Conservation (phyloP, 1,139 yeast species). For the Eremothecium gossypii region DNA sequence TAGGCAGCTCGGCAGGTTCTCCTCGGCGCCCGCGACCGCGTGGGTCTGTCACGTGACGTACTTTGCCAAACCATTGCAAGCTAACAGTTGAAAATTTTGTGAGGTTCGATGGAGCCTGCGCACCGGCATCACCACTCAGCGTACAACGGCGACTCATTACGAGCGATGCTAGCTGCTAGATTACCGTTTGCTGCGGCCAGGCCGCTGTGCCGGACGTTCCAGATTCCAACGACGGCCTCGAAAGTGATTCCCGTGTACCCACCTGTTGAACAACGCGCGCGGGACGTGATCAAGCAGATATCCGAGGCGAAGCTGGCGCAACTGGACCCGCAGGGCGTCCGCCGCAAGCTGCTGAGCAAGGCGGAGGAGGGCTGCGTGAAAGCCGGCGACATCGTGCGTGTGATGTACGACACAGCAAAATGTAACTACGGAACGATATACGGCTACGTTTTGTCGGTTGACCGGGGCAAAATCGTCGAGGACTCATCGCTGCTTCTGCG, state of each 20-base stretch:
- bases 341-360: constrained; percentile 51
- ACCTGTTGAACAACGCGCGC: constrained; percentile 19
- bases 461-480: constrained; percentile 41
- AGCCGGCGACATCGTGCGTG: constrained; percentile 76
- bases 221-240: constrained; percentile 15
- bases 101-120: too few relatives aligned
- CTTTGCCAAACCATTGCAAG: too few relatives aligned
- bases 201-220: constrained; percentile 3
- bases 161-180: too few relatives aligned
- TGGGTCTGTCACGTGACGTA: not conserved
- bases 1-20: not conserved
- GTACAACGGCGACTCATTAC: too few relatives aligned
- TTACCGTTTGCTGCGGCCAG: too few relatives aligned
- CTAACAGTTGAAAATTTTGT: too few relatives aligned
- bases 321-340: constrained; percentile 67
- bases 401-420: constrained; percentile 57
- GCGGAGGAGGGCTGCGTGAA: constrained; percentile 44
- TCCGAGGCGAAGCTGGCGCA: constrained; percentile 28
- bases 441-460: constrained; percentile 71
- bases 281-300: constrained; percentile 12
- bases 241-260: constrained; percentile 31
- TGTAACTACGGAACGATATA: constrained; percentile 47
- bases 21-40: not conserved
- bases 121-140: too few relatives aligned
- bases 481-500: constrained; percentile 69